phyloP scores from a whole-genome alignment of 176 grass and related monocot genomes.

The Oryza australiensis region DNA sequence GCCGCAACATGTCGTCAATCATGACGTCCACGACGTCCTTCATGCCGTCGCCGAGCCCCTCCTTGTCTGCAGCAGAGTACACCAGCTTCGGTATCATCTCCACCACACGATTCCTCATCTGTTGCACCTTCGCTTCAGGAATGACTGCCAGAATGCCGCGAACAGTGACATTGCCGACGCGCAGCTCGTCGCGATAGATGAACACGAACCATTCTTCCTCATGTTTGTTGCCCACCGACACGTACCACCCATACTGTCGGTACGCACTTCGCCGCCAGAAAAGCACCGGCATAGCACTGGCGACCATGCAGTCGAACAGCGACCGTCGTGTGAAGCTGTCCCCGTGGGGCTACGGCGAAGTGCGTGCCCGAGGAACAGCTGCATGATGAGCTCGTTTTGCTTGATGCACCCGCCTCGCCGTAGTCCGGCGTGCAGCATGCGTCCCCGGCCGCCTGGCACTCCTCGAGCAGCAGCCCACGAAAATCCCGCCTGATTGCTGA shows the following conservation, averaged over 20 bases:
- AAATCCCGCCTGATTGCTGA: slow-evolving; percentile 73
- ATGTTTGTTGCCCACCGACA: slow-evolving; percentile 27
- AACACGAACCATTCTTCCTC: slow-evolving; percentile 85
- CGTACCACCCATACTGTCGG: slow-evolving; percentile 72
- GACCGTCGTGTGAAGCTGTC: slow-evolving; percentile 91
- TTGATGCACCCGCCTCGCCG: slow-evolving; percentile 63
- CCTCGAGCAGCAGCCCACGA: slow-evolving; percentile 48
- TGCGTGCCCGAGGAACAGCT: slow-evolving; percentile 68
- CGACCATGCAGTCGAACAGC: slow-evolving; percentile 91
- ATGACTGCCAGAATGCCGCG: slow-evolving; percentile 66
- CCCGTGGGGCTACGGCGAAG: slow-evolving; percentile 81
- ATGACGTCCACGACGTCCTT: slow-evolving; percentile 74
- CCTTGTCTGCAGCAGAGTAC: slow-evolving; percentile 30
- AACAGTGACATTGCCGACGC: slow-evolving; percentile 56
- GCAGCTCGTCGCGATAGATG: slow-evolving; percentile 64
- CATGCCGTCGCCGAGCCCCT: slow-evolving; percentile 67
- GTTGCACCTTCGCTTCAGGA: slow-evolving; percentile 45
- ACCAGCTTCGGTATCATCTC: no score
- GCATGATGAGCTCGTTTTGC: slow-evolving; percentile 61
- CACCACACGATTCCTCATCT: slow-evolving; percentile 71
- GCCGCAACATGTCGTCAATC: slow-evolving; percentile 65
- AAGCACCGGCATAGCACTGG: slow-evolving; percentile 77
- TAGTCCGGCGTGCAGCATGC: slow-evolving; percentile 66
- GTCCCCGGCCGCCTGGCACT: slow-evolving; percentile 55
- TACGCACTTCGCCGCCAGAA: slow-evolving; percentile 81